Conservation (phyloP, 495 filamentous ascomycete species). For the Xylaria acuta region DNA sequence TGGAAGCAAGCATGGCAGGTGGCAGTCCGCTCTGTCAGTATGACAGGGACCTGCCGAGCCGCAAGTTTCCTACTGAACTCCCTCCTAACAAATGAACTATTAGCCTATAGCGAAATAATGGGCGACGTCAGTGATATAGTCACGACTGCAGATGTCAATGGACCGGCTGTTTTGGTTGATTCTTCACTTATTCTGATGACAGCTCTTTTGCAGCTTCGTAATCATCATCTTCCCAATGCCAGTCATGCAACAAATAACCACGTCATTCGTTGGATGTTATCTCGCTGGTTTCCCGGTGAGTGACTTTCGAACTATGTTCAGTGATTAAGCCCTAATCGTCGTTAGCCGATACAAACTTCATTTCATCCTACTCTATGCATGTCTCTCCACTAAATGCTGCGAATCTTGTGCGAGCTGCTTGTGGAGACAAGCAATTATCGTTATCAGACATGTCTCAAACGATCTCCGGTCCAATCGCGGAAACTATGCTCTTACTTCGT, state of each 20-base stretch:
- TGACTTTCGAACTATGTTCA: slow-evolving; percentile 13
- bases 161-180: slow-evolving; percentile 80
- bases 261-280: slow-evolving; percentile 79
- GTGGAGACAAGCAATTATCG: slow-evolving; percentile 38
- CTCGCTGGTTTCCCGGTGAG: slow-evolving; percentile 78
- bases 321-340: slow-evolving; percentile 18
- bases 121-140: slow-evolving; percentile 73
- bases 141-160: slow-evolving; percentile 76
- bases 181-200: slow-evolving; percentile 77
- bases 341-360: slow-evolving; percentile 47
- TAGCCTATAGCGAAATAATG: slow-evolving; percentile 67
- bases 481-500: slow-evolving; percentile 32
- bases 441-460: slow-evolving; percentile 36
- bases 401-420: slow-evolving; percentile 55
- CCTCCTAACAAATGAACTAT: slow-evolving; percentile 66
- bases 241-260: slow-evolving; percentile 69
- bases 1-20: slow-evolving; percentile 84
- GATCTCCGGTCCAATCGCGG: slow-evolving; percentile 46
- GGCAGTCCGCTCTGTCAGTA: slow-evolving; percentile 71
- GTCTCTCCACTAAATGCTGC: slow-evolving; percentile 50
- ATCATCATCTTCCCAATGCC: slow-evolving; percentile 67
- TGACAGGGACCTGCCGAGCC: slow-evolving; percentile 73
- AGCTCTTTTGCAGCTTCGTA: slow-evolving; percentile 63
- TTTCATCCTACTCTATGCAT: slow-evolving; percentile 48
- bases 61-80: slow-evolving; percentile 78